Percentiles rank a stretch among this genome's conserved stretches.
phyloP scores from a whole-genome alignment of 305 asterid species.

The Fraxinus angustifolia region DNA sequence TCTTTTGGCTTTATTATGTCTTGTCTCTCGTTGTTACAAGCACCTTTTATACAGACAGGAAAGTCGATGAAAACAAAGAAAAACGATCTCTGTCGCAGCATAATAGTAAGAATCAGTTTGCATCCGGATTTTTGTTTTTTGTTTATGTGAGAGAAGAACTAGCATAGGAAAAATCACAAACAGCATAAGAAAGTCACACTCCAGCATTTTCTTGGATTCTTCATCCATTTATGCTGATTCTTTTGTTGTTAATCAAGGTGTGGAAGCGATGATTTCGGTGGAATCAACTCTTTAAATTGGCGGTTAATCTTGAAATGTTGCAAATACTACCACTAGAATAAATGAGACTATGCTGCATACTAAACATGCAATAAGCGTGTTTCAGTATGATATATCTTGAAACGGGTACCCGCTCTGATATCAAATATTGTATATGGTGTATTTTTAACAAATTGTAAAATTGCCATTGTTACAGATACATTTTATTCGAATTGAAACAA shows the following conservation, averaged over 20 bases:
- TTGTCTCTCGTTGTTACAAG: conserved; percentile 32
- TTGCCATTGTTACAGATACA: background rate
- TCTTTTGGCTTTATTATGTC: conserved; percentile 33
- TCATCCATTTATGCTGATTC: conserved; percentile 24
- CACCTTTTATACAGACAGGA: conserved; percentile 24
- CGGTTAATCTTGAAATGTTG: background rate
- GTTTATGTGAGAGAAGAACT: background rate
- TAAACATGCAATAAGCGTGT: background rate
- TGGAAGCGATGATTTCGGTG: conserved; percentile 33
- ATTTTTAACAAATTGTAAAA: background rate
- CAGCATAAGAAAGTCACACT: conserved; percentile 18
- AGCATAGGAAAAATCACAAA: background rate
- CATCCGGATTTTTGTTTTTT: conserved; percentile 14
- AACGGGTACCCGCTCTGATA: background rate
- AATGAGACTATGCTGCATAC: background rate
- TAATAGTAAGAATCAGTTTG: background rate
- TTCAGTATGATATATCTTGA: background rate
- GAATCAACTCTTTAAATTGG: conserved; percentile 15
- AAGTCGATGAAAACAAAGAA: conserved; percentile 40
- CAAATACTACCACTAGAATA: background rate
- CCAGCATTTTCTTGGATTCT: conserved; percentile 37
- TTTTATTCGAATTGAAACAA: background rate
- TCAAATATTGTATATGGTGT: background rate
- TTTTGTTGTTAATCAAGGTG: conserved; percentile 4
- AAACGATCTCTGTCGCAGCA: background rate